Evolutionary conservation across 495 filamentous ascomycete genomes (phyloP).

Genomic region (Podospora didyma): DNA sequence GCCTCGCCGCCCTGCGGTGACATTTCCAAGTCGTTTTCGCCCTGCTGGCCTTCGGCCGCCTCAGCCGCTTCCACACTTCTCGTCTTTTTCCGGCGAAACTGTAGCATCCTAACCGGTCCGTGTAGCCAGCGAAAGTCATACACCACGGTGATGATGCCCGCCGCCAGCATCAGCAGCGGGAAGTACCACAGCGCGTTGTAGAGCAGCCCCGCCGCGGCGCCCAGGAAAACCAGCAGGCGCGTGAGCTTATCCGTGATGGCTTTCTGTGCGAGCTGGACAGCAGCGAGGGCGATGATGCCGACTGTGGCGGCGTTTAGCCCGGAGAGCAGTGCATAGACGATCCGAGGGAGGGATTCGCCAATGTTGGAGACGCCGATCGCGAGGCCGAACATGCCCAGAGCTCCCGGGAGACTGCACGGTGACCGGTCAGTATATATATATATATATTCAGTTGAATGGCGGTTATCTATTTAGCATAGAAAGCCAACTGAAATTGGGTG

Average conservation of each 20-base stretch:
- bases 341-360: conserved; percentile 53
- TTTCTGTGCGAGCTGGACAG: conserved; percentile 68
- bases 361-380: conserved; percentile 65
- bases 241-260: conserved; percentile 71
- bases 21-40: neutral
- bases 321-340: conserved; percentile 71
- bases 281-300: conserved; percentile 74
- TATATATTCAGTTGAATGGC: neutral
- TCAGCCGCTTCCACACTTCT: no score
- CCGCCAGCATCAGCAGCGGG: conserved; percentile 60
- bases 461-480: no score
- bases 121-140: conserved; percentile 60
- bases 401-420: conserved; percentile 74
- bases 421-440: no score
- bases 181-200: conserved; percentile 85
- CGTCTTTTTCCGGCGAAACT: neutral
- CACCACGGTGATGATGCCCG: conserved; percentile 52
- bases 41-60: no score
- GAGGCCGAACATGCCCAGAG: conserved; percentile 71
- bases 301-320: conserved; percentile 77
- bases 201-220: conserved; percentile 63
- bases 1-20: neutral
- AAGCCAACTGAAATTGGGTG: no score
- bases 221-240: conserved; percentile 65
- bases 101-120: conserved; percentile 13